Base-by-base conservation (phyloP, 257 asterid species). In the Solanum etuberosum region DNA sequence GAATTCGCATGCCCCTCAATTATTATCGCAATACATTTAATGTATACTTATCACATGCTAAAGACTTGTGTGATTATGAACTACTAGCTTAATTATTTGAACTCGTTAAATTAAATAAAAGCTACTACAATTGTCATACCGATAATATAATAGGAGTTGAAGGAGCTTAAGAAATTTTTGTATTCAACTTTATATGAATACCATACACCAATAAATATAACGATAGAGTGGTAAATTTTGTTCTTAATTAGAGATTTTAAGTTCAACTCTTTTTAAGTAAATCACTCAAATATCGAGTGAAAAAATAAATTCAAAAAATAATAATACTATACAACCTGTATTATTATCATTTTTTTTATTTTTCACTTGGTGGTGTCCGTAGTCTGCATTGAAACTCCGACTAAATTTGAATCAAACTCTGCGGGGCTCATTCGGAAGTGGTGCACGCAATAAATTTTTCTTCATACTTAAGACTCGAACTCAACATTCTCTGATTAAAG, bases 401-500 rank as follows among this genome's bases (percentile, higher is more conserved):
- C 2, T 48, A 48, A 48, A 48, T 48, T 48, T 15, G 9, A 48
- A 48, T 48, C 21, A 15, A 0, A 48, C 20, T 5, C 1, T 2
- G 0, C 7, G 6, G 1, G 1, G 21, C 23, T 16, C 23, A 51
- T 51, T 51, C 16, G 7, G 1, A 3, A 51, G 61, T 51, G 23
- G 1, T 16, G 0, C 9, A 51, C 23, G 1, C 9, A 51, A 51
- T 3, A 51, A 1, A 1, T 0, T 16, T 14, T 5, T 51, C 0
- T 51, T 16, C 1, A 5, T 51, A 16, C 9, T 2, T 9, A 40
- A 40, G 4, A 0, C 9, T 48, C 21, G 0, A 16, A 51, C 0
- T 0, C 0, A 0, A 51, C 8, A 0, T 48, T 48, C 59, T 51
- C 9, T 1, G 0, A 51, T 2, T 16, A 51, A 51, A 16, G 0